A percentile compares a stretch with the other conserved stretches of the same genome.
Conservation (phyloP, 768 basidiomycete species). For the Russula sp. region DNA sequence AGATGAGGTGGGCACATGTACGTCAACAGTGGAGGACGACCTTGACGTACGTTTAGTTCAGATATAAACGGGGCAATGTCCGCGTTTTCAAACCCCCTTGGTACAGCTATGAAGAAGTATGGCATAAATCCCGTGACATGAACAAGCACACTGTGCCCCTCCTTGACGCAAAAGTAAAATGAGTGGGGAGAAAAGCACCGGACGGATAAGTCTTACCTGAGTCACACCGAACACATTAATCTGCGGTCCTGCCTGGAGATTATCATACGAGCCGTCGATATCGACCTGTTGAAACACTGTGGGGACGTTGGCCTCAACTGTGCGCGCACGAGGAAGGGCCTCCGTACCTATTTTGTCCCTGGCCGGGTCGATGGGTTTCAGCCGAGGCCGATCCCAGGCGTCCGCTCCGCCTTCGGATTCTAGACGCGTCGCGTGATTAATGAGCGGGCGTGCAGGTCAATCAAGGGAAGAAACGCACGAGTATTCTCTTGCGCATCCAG, state of each 20-base stretch:
- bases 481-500: slow-evolving; percentile 34
- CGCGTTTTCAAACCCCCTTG: slow-evolving; percentile 70
- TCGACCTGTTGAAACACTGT: slow-evolving; percentile 97
- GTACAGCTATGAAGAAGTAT: slow-evolving; percentile 89
- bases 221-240: slow-evolving; percentile 89
- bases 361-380: slow-evolving; percentile 54
- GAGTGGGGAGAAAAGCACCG: neutral
- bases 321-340: slow-evolving; percentile 29
- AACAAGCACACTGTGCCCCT: slow-evolving; percentile 85
- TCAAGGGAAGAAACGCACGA: slow-evolving; percentile 14
- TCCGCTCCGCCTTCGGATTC: slow-evolving; percentile 77
- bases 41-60: slow-evolving; percentile 67
- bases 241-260: slow-evolving; percentile 42
- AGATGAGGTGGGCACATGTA: neutral
- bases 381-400: slow-evolving; percentile 63
- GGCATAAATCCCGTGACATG: slow-evolving; percentile 81
- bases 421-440: slow-evolving; percentile 33
- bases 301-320: neutral
- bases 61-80: slow-evolving; percentile 65
- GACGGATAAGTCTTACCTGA: slow-evolving; percentile 47
- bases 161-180: slow-evolving; percentile 40
- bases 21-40: neutral
- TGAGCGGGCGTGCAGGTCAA: neutral
- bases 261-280: slow-evolving; percentile 64
- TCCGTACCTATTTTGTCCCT: slow-evolving; percentile 63